Base-by-base conservation (phyloP, 192 early-diverging fungal genomes). In the Linderina pennispora region DNA sequence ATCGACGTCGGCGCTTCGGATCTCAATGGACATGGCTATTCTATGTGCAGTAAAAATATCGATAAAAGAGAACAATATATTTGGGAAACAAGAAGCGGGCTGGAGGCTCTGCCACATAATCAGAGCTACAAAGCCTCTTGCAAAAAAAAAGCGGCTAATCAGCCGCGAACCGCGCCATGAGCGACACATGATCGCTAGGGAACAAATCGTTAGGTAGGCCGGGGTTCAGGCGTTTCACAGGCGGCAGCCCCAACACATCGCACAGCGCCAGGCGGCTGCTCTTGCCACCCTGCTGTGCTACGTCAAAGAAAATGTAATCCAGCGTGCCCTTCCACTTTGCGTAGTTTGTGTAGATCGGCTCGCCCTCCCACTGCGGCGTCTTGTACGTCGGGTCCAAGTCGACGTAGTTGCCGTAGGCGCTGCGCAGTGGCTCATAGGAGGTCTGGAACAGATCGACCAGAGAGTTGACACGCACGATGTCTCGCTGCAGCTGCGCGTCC, bases 1-100 rank as follows among this genome's bases (percentile, higher is more conserved):
- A 91, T 79, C 9, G 83, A 88, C 15, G 34, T 34, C 7, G 73
- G 65, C 16, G 55, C 18, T 6, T 37, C 28, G n/a, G n/a, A n/a
- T n/a, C n/a, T n/a, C n/a, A n/a, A n/a, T n/a, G n/a, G n/a, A n/a
- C n/a, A n/a, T n/a, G n/a, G n/a, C n/a, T n/a, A n/a, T n/a, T n/a
- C n/a, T n/a, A n/a, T n/a, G n/a, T n/a, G n/a, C n/a, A n/a, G n/a
- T n/a, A n/a, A 37, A 34, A 15, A 4, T 25, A 13, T 4, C 16
- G 19, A 40, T 14, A 35, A 41, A 34, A 18, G 8, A 38, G 25
- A 55, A 16, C 33, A 47, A 21, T 40, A 21, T n/a, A n/a, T n/a
- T n/a, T n/a, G n/a, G n/a, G n/a, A n/a, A n/a, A n/a, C n/a, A n/a
- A n/a, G n/a, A n/a, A n/a, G n/a, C n/a, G n/a, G n/a, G n/a, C n/a